Conservation (phyloP, 2,329 filamentous ascomycete genomes). For the Hirsutella thompsonii region DNA sequence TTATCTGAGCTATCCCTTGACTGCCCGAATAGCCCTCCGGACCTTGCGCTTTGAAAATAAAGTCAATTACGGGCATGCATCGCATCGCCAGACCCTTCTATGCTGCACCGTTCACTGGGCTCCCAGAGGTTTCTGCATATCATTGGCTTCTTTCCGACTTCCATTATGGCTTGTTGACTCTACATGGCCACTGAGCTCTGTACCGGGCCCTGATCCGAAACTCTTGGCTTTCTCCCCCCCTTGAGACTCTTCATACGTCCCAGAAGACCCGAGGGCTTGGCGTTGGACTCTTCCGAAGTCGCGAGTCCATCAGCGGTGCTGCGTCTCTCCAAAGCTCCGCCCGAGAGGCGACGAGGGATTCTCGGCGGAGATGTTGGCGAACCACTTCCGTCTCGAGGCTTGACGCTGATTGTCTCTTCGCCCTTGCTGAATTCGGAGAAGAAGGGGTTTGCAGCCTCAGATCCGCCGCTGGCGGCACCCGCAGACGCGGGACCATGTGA, state of each 20-base stretch:
- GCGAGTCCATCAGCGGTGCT: slow-evolving; percentile 42
- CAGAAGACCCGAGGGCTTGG: slow-evolving; percentile 50
- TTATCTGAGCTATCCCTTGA: too few relatives aligned
- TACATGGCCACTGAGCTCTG: slow-evolving; percentile 24
- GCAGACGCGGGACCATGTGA: slow-evolving; percentile 25
- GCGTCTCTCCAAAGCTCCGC: slow-evolving; percentile 46
- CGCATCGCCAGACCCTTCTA: too few relatives aligned
- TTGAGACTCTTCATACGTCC: slow-evolving; percentile 75
- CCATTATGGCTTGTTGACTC: too few relatives aligned
- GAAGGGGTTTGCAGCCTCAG: slow-evolving; percentile 60
- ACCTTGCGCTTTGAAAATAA: too few relatives aligned
- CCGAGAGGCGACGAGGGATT: slow-evolving; percentile 22
- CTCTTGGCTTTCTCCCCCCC: slow-evolving; percentile 39
- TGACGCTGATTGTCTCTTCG: slow-evolving; percentile 36
- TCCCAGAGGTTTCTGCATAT: too few relatives aligned
- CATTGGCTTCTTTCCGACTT: too few relatives aligned
- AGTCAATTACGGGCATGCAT: too few relatives aligned
- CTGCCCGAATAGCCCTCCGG: too few relatives aligned
- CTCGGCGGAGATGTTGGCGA: slow-evolving; percentile 48
- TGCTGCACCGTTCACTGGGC: too few relatives aligned
- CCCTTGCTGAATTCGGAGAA: slow-evolving; percentile 62
- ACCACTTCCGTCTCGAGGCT: slow-evolving; percentile 21
- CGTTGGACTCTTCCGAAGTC: slow-evolving; percentile 20
- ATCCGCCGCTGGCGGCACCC: slow-evolving; percentile 15
- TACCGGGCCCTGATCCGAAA: slow-evolving; percentile 11